phyloP scores from a whole-genome alignment of 306 rosid genomes.

The Calophaca sinica region DNA sequence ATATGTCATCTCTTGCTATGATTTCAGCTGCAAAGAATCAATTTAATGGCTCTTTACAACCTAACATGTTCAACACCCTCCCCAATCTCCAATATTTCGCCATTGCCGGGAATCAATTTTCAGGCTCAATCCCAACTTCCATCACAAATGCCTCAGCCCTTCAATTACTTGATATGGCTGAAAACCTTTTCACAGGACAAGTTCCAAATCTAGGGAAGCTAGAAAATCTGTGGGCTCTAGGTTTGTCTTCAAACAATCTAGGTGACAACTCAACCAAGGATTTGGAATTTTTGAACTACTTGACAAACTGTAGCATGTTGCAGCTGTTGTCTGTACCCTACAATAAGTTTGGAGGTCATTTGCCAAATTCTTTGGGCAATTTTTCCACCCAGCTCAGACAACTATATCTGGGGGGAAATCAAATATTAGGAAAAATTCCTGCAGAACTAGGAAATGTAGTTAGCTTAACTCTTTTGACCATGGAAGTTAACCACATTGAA shows the following conservation, averaged over 20 bases:
- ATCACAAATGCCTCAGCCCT: neutral
- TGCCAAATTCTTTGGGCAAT: neutral
- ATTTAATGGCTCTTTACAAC: neutral
- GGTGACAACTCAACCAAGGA: neutral
- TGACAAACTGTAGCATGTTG: neutral
- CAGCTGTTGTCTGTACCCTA: neutral
- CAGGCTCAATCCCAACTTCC: neutral
- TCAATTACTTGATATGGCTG: neutral
- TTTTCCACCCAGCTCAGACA: neutral
- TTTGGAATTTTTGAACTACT: neutral
- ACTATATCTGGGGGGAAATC: neutral
- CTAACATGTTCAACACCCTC: slow-evolving; percentile 3
- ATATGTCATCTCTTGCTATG: neutral
- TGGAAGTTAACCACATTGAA: too few species aligned
- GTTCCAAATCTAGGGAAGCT: neutral
- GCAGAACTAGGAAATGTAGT: too few species aligned
- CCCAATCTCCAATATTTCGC: neutral
- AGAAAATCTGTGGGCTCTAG: neutral
- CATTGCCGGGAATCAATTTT: neutral
- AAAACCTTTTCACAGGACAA: neutral
- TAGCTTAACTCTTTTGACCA: too few species aligned
- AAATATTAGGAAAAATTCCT: neutral
- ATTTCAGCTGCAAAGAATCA: neutral
- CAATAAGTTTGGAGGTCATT: neutral
- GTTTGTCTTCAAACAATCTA: neutral